Evolutionary conservation across 257 asterid genomes (phyloP).

Genomic region (Catharanthus roseus): DNA sequence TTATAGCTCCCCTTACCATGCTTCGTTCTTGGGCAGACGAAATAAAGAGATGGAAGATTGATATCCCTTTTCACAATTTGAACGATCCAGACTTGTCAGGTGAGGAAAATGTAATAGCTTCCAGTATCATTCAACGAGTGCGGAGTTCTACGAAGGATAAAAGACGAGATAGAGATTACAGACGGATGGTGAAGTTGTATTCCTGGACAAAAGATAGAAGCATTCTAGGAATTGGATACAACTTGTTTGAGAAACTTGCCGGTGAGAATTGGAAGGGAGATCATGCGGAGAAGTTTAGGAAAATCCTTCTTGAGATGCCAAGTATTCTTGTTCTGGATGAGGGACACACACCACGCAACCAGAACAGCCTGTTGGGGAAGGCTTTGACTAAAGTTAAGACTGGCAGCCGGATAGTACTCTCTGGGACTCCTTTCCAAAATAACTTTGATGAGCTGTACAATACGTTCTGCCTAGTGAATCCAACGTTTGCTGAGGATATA

Average conservation of each 20-base stretch:
- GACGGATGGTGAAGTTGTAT: constrained; percentile 40
- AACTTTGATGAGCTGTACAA: constrained; percentile 58
- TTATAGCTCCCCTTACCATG: constrained; percentile 71
- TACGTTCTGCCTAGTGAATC: constrained; percentile 61
- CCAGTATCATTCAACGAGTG: constrained; percentile 8
- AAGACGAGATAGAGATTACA: neutral
- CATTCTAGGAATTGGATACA: constrained; percentile 54
- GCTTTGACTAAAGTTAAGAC: constrained; percentile 46
- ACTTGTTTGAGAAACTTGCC: constrained; percentile 45
- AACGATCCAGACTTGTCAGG: constrained; percentile 35
- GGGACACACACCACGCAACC: constrained; percentile 78
- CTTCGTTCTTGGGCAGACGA: constrained; percentile 69
- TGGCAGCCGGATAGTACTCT: constrained; percentile 52
- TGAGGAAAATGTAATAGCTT: constrained; percentile 26
- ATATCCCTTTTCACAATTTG: constrained; percentile 53
- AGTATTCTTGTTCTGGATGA: constrained; percentile 66
- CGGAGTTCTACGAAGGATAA: neutral
- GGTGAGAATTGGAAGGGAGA: constrained; percentile 23
- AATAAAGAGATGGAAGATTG: constrained; percentile 49
- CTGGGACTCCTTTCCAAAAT: constrained; percentile 89
- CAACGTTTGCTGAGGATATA: constrained; percentile 36
- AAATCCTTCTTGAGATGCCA: constrained; percentile 49
- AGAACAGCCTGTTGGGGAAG: constrained; percentile 47
- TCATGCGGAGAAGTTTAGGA: constrained; percentile 22
- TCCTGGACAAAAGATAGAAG: constrained; percentile 54